phyloP scores from a whole-genome alignment of 148 eudicot species.

The Cornus florida region DNA sequence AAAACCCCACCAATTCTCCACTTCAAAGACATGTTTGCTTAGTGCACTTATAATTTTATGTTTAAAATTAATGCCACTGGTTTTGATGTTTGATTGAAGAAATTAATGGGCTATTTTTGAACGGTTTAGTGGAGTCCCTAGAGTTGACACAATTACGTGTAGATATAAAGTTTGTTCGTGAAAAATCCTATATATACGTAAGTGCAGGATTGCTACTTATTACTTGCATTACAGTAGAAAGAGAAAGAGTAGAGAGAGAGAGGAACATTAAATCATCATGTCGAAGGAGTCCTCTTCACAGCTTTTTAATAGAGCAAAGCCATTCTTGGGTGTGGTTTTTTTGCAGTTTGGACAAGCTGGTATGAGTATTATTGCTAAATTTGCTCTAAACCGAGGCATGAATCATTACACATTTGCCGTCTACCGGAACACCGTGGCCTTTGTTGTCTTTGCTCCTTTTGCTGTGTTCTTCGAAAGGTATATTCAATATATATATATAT shows the following conservation, averaged over 20 bases:
- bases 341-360: slow-evolving; percentile 72
- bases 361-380: slow-evolving; percentile 55
- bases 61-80: neutral
- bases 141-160: neutral
- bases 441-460: slow-evolving; percentile 61
- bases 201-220: neutral
- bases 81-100: neutral
- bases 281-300: slow-evolving; percentile 4
- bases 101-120: neutral
- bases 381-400: slow-evolving; percentile 69
- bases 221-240: neutral
- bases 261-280: neutral
- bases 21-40: neutral
- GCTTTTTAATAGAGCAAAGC: slow-evolving; percentile 28
- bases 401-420: slow-evolving; percentile 61
- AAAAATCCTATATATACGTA: neutral
- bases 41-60: neutral
- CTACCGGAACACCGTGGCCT: slow-evolving; percentile 66
- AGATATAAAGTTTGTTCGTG: neutral
- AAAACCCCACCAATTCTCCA: neutral
- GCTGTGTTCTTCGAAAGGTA: slow-evolving; percentile 56
- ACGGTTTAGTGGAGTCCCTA: slow-evolving; percentile 1
- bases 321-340: slow-evolving; percentile 52
- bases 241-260: neutral
- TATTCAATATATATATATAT: neutral